Base-by-base conservation (phyloP, 108 stramenopile genomes). In the Skeletonema marinoi region DNA sequence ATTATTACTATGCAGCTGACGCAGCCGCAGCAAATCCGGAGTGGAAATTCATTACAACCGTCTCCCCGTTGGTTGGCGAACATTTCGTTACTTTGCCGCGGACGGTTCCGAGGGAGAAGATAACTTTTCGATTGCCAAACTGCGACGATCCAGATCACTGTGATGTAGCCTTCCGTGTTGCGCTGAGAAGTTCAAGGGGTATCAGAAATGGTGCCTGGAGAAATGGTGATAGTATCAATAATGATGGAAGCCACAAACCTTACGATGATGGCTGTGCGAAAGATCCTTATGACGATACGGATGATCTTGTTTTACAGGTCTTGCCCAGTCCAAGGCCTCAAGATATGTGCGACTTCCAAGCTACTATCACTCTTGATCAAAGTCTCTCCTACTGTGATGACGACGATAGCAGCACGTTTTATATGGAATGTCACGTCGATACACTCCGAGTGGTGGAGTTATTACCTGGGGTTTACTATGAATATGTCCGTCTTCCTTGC, bases 401-500 rank as follows among this genome's bases (percentile, higher is more conserved):
- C 11, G 10, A 11, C 39, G 39, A 11, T 12, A 12, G 39, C 39
- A 11, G 39, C 10, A 35, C 0, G 17, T 12, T 32, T 42, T 80
- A 80, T 32, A 29, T n/a, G 46, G 84, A 85, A 68, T 87, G 87
- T 54, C 21, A 19, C 14, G 66, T 87, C n/a, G 84, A 84, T 31
- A 75, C 68, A n/a, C 51, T 85, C 36, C 78, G 86, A 29, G 74
- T 83, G 0, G 73, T 92, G 0, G 42, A 87, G 62, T 85, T 88
- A 0, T 66, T 71, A 1, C 64, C 60, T n/a, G 73, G 74, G 36
- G 3, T 32, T 32, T 89, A 65, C 48, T 92, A 87, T 62, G 91
- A 89, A 50, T 88, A 89, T 68, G 48, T 89, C 2, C 88, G 59
- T 19, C 54, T 42, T 10, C 79, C 89, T 2, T 92, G 91, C 75